Evolutionary conservation across 331 rosid genomes (phyloP), one percentile per base, ranked within the genome.

Genomic region (Quercus phellos): DNA sequence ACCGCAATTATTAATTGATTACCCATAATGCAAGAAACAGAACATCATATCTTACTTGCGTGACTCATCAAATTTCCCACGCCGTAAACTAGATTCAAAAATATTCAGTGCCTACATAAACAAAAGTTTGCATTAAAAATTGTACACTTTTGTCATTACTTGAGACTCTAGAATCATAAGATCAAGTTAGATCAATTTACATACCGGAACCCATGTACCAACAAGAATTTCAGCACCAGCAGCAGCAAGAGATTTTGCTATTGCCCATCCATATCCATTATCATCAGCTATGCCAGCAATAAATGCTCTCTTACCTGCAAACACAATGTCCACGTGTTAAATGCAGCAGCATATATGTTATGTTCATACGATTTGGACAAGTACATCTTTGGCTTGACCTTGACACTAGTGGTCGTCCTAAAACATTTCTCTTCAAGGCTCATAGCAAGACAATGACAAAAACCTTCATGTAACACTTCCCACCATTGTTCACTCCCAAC

Each of bases 181-280:
- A n/a, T 18, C n/a, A 8, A 27, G 69, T 55, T 29, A 32, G 66
- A 68, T 34, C 73, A 58, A 72, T 78, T 43, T 74, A 87, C 96
- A 87, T 84, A 94, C 98, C 51, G 98, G 98, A 76, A 94, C 98
- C 98, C 98, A 94, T 7, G 98, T 94, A 51, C 98, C 98, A 24
- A 94, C 94, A 58, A 94, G 93, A 80, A 94, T 92, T 89, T 94
- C 94, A 76, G 98, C 98, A 71, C 97, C 98, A 3, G 96, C 98
- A 35, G 93, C 97, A 21, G 98, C 98, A 26, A 94, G 97, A 78
- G 98, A 87, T 89, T 92, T 94, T 75, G 98, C 97, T 19, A 94
- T 94, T 68, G 98, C 97, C 98, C 97, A 94, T 13, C 98, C 98
- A 83, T 94, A 94, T 61, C 97, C 98, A 64, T 90, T 89, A 79